A percentile compares a stretch with the other conserved stretches of the same genome.
Conservation (phyloP, 2,329 filamentous ascomycete genomes). For the Cladosporium sp. region DNA sequence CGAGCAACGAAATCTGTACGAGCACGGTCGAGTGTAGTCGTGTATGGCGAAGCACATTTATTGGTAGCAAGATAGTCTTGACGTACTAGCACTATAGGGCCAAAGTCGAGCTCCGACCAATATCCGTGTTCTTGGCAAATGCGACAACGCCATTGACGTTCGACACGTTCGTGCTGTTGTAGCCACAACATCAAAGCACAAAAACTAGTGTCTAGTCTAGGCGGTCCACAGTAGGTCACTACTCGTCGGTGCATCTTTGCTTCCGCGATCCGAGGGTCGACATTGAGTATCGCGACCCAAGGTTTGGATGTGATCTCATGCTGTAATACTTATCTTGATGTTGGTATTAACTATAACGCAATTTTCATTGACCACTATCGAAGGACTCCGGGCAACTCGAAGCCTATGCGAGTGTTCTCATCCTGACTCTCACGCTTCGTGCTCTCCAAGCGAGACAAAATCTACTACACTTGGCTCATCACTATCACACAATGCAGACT, state of each 20-base stretch:
- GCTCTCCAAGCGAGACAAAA: not conserved
- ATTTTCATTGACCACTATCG: not conserved
- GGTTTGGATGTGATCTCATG: not conserved
- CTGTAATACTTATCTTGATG: not conserved
- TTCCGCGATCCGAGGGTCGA: not conserved
- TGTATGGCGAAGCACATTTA: not conserved
- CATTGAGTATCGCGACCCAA: not conserved
- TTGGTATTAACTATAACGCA: not conserved
- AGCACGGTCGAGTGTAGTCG: not conserved
- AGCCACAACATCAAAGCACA: not conserved
- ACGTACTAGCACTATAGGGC: not conserved
- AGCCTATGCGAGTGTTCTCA: not conserved
- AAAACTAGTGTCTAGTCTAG: not conserved
- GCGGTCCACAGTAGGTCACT: not conserved
- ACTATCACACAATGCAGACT: not conserved
- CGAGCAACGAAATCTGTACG: not conserved
- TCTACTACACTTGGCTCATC: not conserved
- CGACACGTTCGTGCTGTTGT: not conserved
- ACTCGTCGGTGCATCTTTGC: not conserved
- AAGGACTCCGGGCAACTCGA: not conserved
- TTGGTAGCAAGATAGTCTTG: not conserved
- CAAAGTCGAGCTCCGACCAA: not conserved
- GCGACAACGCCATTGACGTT: not conserved
- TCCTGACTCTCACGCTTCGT: not conserved
- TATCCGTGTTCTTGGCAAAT: not conserved